Evolutionary conservation across 1,284 basidiomycete genomes (phyloP).

Genomic region (Grifola frondosa): DNA sequence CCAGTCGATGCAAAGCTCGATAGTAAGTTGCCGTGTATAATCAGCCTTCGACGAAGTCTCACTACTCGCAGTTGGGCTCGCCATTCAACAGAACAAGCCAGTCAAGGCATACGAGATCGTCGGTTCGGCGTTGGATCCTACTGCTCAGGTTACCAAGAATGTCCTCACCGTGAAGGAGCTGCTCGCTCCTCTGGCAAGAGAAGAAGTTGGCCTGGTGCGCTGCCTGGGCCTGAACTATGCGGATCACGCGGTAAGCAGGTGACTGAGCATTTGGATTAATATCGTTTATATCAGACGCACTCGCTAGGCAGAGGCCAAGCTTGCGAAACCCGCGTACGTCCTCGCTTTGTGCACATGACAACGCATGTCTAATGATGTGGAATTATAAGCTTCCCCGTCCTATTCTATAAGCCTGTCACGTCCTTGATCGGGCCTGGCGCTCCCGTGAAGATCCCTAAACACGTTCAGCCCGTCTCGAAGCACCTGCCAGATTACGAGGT

Average conservation of each 20-base stretch:
- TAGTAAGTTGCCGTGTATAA: conserved; percentile 38
- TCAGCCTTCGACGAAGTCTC: too few relatives aligned
- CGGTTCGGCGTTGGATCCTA: conserved; percentile 63
- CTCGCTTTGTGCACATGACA: not conserved
- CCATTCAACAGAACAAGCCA: conserved; percentile 47
- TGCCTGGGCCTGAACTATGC: conserved; percentile 82
- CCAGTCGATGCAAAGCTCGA: conserved; percentile 69
- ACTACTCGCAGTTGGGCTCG: conserved; percentile 72
- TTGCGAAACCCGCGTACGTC: conserved; percentile 61
- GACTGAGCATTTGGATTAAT: conserved; percentile 30
- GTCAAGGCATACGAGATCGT: conserved; percentile 71
- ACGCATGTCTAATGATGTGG: not conserved
- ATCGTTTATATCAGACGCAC: not conserved
- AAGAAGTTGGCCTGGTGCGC: conserved; percentile 68
- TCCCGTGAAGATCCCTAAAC: conserved; percentile 65
- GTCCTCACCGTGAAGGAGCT: conserved; percentile 70
- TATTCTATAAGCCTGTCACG: conserved; percentile 80
- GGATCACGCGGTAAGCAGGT: conserved; percentile 75
- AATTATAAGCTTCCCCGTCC: conserved; percentile 57
- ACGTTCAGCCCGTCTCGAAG: conserved; percentile 67
- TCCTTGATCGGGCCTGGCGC: conserved; percentile 72
- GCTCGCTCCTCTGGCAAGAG: conserved; percentile 65
- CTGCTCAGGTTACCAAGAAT: conserved; percentile 59
- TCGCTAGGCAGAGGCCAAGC: conserved; percentile 60
- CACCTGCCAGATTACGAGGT: conserved; percentile 87